phyloP scores from a whole-genome alignment of 495 filamentous ascomycete species.

The Hypoxylon lenormandii region DNA sequence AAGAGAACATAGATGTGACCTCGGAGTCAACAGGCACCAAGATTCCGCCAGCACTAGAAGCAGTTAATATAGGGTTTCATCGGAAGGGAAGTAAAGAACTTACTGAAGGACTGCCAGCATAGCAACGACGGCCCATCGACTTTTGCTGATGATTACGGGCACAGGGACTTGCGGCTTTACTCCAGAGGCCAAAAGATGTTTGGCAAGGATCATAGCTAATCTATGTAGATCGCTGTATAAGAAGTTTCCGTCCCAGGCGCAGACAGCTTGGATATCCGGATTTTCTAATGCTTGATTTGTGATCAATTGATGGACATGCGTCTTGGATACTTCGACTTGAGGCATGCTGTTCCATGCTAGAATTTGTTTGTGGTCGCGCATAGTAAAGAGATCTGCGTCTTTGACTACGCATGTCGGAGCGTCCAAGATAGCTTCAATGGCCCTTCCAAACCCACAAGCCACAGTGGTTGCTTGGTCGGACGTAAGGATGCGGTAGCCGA shows the following conservation, averaged over 20 bases:
- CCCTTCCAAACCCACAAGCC: constrained; percentile 58
- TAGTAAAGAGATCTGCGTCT: constrained; percentile 59
- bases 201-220: constrained; percentile 55
- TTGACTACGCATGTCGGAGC: constrained; percentile 52
- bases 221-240: constrained; percentile 58
- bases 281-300: constrained; percentile 50
- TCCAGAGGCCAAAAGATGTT: constrained; percentile 57
- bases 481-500: constrained; percentile 59
- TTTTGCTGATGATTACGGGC: constrained; percentile 62
- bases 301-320: constrained; percentile 54
- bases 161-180: constrained; percentile 58
- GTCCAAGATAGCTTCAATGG: constrained; percentile 57
- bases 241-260: constrained; percentile 59
- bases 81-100: constrained; percentile 23
- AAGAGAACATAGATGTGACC: constrained; percentile 56
- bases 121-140: constrained; percentile 58
- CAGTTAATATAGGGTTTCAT: background rate
- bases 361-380: constrained; percentile 59
- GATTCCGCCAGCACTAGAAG: constrained; percentile 55
- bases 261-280: constrained; percentile 58
- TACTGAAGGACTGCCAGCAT: constrained; percentile 63
- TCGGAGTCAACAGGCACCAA: constrained; percentile 60
- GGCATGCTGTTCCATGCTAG: constrained; percentile 57
- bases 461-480: constrained; percentile 56
- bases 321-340: constrained; percentile 45